Evolutionary conservation across 768 basidiomycete genomes (phyloP).

Genomic region (Rhizopogon vulgaris): DNA sequence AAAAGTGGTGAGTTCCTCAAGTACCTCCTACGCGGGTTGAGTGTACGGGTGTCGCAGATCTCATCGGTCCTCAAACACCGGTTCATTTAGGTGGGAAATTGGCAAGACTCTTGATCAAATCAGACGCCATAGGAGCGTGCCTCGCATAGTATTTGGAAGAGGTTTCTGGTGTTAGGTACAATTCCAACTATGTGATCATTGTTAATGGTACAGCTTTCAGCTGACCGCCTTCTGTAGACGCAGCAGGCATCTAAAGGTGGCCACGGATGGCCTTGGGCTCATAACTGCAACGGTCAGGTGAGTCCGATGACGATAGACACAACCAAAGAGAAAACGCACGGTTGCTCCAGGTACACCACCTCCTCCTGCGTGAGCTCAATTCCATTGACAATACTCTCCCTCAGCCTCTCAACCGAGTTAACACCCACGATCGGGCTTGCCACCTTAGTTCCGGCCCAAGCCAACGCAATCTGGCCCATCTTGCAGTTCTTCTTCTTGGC

Average conservation of each 20-base stretch:
- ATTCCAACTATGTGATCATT: too few species aligned
- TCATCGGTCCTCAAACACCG: too few species aligned
- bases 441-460: slow-evolving; percentile 36
- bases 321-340: slow-evolving; percentile 9
- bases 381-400: slow-evolving; percentile 22
- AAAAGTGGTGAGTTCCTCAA: too few species aligned
- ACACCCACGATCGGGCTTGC: slow-evolving; percentile 39
- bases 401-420: slow-evolving; percentile 25
- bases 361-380: slow-evolving; percentile 24
- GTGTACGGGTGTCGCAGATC: too few species aligned
- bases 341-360: slow-evolving; percentile 22
- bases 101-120: not conserved
- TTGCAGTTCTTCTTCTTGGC: slow-evolving; percentile 32
- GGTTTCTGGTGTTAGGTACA: too few species aligned
- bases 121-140: slow-evolving; percentile 11
- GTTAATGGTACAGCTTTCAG: not conserved
- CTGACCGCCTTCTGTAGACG: not conserved
- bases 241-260: not conserved
- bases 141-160: slow-evolving; percentile 4
- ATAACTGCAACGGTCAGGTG: slow-evolving; percentile 9
- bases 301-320: not conserved
- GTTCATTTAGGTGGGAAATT: too few species aligned
- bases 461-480: slow-evolving; percentile 42
- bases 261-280: slow-evolving; percentile 12
- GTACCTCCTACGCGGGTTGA: too few species aligned